Evolutionary conservation across 1,284 basidiomycete species (phyloP).

Genomic region (Limonomyces culmigenus): DNA sequence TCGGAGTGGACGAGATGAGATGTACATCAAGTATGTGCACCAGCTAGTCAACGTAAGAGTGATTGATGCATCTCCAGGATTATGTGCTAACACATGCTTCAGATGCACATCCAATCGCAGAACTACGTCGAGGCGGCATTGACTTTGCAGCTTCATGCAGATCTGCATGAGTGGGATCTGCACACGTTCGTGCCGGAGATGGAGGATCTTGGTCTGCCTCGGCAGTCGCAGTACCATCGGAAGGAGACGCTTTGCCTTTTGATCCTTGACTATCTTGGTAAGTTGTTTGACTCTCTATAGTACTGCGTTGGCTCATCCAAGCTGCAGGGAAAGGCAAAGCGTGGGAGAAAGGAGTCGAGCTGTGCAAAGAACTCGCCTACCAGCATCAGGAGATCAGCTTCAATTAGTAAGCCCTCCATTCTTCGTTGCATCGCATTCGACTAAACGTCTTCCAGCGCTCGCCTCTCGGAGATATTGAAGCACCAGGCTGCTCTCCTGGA

Average conservation of each 20-base stretch:
- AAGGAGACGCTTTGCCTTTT: conserved; percentile 83
- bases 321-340: conserved; percentile 94
- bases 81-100: conserved; percentile 1
- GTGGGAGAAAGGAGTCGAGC: conserved; percentile 87
- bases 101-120: conserved; percentile 76
- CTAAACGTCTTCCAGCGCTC: conserved; percentile 26
- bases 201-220: conserved; percentile 75
- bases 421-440: conserved; percentile 4
- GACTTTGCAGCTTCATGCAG: conserved; percentile 85
- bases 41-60: conserved; percentile 72
- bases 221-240: conserved; percentile 86
- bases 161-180: conserved; percentile 82
- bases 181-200: conserved; percentile 70
- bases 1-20: conserved; percentile 73
- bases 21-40: conserved; percentile 90
- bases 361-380: conserved; percentile 77
- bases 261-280: conserved; percentile 78
- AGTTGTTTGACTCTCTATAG: conserved; percentile 5
- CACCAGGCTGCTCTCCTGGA: conserved; percentile 76
- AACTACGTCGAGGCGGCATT: conserved; percentile 89
- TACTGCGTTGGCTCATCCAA: not conserved
- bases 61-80: not conserved
- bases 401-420: conserved; percentile 52
- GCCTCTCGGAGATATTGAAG: conserved; percentile 70
- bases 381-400: conserved; percentile 81